phyloP scores from a whole-genome alignment of 164 flowering plant species.

The Nelumbo lutea region DNA sequence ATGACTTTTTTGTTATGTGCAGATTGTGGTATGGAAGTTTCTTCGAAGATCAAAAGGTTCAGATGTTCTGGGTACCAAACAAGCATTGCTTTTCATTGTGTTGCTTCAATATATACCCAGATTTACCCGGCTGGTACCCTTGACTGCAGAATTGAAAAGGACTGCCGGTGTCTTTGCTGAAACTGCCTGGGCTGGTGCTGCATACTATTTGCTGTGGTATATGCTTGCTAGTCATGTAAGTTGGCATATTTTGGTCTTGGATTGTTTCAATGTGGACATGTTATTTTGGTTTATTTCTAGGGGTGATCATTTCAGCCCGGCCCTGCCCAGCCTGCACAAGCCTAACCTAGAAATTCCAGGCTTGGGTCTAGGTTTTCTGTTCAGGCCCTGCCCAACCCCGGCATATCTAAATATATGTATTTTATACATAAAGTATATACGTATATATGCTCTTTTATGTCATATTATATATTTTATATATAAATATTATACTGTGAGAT shows the following conservation, averaged over 20 bases:
- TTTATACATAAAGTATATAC: no score
- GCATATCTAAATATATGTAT: no score
- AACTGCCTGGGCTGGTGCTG: conserved; percentile 99
- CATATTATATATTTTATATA: no score
- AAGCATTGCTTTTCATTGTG: conserved; percentile 67
- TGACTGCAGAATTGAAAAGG: conserved; percentile 81
- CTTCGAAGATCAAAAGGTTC: conserved; percentile 66
- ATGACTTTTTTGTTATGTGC: conserved; percentile 20
- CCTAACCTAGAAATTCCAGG: no score
- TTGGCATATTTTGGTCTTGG: not conserved
- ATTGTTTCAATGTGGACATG: not conserved
- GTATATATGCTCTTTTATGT: no score
- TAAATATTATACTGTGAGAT: no score
- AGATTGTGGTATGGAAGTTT: conserved; percentile 81
- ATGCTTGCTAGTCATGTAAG: conserved; percentile 99
- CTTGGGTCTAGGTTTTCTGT: no score
- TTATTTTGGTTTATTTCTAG: no score
- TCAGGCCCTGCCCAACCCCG: no score
- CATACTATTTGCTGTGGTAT: conserved; percentile 78
- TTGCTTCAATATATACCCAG: conserved; percentile 84
- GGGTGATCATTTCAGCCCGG: not conserved
- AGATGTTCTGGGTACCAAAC: conserved; percentile 70
- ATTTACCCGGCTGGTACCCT: conserved; percentile 61
- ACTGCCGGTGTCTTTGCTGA: conserved; percentile 95
- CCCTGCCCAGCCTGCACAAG: no score